These are phyloP conservation scores for Spinacia oleracea DNA, from an alignment of 179 eudicot species.

Conservation along the genomic window DNA sequence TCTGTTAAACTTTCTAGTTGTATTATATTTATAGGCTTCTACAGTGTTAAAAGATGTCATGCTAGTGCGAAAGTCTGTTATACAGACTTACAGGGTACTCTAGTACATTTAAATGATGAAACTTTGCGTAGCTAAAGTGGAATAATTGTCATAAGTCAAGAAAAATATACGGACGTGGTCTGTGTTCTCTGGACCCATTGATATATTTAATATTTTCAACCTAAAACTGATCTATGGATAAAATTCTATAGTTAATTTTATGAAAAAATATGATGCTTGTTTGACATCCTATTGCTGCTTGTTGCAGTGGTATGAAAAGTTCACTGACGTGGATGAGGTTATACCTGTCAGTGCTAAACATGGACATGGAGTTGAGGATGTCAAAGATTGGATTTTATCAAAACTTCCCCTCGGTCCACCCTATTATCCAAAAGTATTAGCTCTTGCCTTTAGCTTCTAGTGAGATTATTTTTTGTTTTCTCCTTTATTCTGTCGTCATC, in stretches of 20 bases:
- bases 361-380: slow-evolving; percentile 96
- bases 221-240: background rate
- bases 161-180: background rate
- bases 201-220: background rate
- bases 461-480: slow-evolving; percentile 8
- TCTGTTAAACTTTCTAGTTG: background rate
- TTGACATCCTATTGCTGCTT: slow-evolving; percentile 13
- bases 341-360: slow-evolving; percentile 98
- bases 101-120: background rate
- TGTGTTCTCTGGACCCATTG: background rate
- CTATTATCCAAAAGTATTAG: slow-evolving; percentile 75
- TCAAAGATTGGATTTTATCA: slow-evolving; percentile 91
- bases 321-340: slow-evolving; percentile 88
- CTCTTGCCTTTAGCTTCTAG: slow-evolving; percentile 13
- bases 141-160: background rate
- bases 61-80: background rate
- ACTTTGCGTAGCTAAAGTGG: background rate
- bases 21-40: background rate
- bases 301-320: slow-evolving; percentile 92
- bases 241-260: too few species aligned
- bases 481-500: background rate
- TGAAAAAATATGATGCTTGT: background rate
- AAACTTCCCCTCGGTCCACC: slow-evolving; percentile 92
- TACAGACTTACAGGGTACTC: too few species aligned
- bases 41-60: background rate